Evolutionary conservation across 2,329 filamentous ascomycete species (phyloP), one percentile per base, ranked within the genome.

Genomic region (Penicillium sp.): DNA sequence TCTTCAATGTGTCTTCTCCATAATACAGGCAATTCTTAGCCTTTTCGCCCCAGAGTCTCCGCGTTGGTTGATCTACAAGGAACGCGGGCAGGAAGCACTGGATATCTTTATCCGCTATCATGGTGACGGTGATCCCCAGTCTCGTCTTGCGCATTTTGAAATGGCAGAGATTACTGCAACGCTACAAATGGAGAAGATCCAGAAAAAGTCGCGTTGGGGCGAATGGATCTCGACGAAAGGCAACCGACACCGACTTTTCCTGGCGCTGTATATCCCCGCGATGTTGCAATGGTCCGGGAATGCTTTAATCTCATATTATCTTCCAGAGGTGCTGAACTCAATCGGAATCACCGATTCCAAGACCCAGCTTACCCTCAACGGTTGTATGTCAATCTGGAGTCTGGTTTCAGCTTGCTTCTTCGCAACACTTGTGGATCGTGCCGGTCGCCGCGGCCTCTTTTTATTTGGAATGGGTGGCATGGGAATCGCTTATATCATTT

Each of bases 371-470:
- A 56, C 71, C 27, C 77, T 78, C 62, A 78, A 77, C 52, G 60
- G 71, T 6, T 62, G 64, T 5, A 64, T 78, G 12, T 68, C 76
- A 29, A 68, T 76, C 40, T 69, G 72, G 62, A 75, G 73, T 42
- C 62, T 73, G 29, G 51, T 72, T 49, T 64, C 67, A 23, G 68
- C 75, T 13, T 50, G 73, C 9, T 52, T 55, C 2, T 71, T 70
- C 18, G 73, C 73, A 46, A 71, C 72, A 42, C 68, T 68, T 7
- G 70, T 73, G n/a, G 74, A 79, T 58, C 67, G 67, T 36, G 59
- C 69, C 10, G 75, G 77, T 8, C 73, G 78, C 3, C 69, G 76
- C 5, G 67, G 67, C 30, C 69, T 80, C 2, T 79, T 76, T 64
- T 57, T 79, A 5, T 55, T 69, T 4, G 74, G 73, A 6, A 72